These are phyloP conservation scores for Coemansia umbellata DNA, from an alignment of 192 early-diverging fungal species.

Conservation along the genomic window DNA sequence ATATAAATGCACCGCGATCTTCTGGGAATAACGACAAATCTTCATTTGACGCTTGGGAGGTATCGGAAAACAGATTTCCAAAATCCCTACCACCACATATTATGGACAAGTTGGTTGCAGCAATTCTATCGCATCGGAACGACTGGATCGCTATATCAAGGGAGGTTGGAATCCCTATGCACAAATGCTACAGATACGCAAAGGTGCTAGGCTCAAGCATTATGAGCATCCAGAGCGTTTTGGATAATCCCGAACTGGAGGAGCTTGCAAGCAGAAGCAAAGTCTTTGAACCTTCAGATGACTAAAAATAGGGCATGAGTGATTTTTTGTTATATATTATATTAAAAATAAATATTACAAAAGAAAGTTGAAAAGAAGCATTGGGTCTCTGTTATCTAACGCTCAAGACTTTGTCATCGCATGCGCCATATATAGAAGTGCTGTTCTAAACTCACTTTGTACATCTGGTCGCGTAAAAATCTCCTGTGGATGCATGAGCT, in stretches of 20 bases:
- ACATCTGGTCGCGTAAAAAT: conserved; percentile 16
- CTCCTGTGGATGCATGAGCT: conserved; percentile 22
- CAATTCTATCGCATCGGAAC: conserved; percentile 16
- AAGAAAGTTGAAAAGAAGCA: too few species aligned
- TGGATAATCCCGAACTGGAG: conserved; percentile 19
- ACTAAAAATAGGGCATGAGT: too few species aligned
- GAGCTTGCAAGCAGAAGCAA: conserved; percentile 5
- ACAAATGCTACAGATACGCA: conserved; percentile 15
- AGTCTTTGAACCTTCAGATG: too few species aligned
- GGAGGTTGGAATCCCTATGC: conserved; percentile 17
- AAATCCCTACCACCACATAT: neutral
- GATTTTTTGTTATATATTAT: too few species aligned
- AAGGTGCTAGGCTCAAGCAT: conserved; percentile 9
- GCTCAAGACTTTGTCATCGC: conserved; percentile 5
- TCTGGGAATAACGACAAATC: too few species aligned
- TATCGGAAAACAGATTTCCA: neutral
- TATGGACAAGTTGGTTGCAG: conserved; percentile 30
- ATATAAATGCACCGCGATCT: conserved; percentile 1
- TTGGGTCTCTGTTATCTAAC: too few species aligned
- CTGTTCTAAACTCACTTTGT: conserved; percentile 25
- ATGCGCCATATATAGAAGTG: conserved; percentile 33
- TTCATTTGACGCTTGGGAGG: too few species aligned
- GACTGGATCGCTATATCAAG: conserved; percentile 47
- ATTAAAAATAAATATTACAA: too few species aligned
- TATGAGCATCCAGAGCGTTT: conserved; percentile 3